These are phyloP conservation scores for Hanseniaspora nectarophila DNA, from an alignment of 805 yeast genomes.

Conservation along the genomic window DNA sequence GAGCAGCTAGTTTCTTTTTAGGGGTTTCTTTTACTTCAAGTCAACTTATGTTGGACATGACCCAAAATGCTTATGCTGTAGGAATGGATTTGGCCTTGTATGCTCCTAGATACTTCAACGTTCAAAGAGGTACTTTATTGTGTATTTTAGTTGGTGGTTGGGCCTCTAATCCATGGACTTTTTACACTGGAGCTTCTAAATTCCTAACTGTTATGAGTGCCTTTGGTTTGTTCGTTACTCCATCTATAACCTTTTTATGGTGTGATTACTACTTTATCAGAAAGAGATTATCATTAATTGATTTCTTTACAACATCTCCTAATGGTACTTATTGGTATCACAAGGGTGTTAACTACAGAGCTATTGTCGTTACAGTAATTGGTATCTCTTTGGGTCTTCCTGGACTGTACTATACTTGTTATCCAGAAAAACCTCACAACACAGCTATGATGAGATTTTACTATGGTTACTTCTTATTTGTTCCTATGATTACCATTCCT, in stretches of 20 bases:
- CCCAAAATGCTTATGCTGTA: conserved; percentile 32
- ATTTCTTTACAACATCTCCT: conserved; percentile 26
- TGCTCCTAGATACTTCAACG: conserved; percentile 28
- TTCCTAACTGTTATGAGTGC: conserved; percentile 31
- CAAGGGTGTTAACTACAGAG: conserved; percentile 19
- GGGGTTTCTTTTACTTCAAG: conserved; percentile 30
- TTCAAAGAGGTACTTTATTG: conserved; percentile 30
- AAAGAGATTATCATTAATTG: conserved; percentile 27
- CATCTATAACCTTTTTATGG: conserved; percentile 29
- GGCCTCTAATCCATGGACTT: conserved; percentile 33
- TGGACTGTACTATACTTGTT: conserved; percentile 19
- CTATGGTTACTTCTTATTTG: conserved; percentile 21
- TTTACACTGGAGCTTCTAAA: conserved; percentile 30
- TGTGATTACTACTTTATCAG: conserved; percentile 31
- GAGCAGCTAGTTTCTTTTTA: conserved; percentile 35
- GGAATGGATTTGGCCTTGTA: conserved; percentile 32
- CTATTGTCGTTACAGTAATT: conserved; percentile 16
- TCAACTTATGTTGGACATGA: conserved; percentile 29
- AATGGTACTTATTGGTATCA: conserved; percentile 21
- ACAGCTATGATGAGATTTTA: conserved; percentile 19
- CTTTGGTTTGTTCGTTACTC: conserved; percentile 31
- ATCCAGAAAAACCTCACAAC: conserved; percentile 16
- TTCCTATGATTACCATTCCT: conserved; percentile 19
- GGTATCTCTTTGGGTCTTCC: conserved; percentile 20
- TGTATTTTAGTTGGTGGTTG: conserved; percentile 27